Base-by-base conservation (phyloP, 1,284 basidiomycete species). In the Apiotrichum akiyoshidainum region DNA sequence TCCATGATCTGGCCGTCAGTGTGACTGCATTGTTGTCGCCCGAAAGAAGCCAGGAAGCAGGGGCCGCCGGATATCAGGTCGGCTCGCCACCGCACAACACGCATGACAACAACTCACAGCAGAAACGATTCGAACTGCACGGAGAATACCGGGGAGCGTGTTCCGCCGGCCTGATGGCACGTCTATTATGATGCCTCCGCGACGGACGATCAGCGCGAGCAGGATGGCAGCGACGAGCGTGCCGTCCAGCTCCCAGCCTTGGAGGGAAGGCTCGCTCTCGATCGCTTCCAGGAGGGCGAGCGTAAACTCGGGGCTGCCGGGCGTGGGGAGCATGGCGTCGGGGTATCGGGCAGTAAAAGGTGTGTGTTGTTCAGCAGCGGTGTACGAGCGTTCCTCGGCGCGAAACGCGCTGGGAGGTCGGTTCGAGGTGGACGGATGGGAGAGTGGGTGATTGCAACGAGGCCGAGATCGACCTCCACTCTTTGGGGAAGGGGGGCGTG, bases 171-270 rank as follows among this genome's bases (percentile, higher is more conserved):
- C 17, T 33, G 48, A 50, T 8, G 51, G 31, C 1, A 70, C 62
- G 58, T 74, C 74, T 9, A 74, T 34, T 11, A 76, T 65, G 6
- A 72, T 42, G 13, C 72, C 74, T 13, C 74, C 74, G n/a, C 56
- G 56, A 12, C 63, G 55, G 10, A 66, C 68, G 31, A 73, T 63
- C n/a, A 70, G 59, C 1, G 65, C 60, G 21, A 76, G 52, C 2
- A 76, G 56, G 21, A 74, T 19, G 7, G 68, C 57, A n/a, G 70
- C 69, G 49, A 72, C 65, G 6, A 76, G 34, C 3, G 64, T 57
- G 3, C 65, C 61, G 55, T 72, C 66, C 13, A 68, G 57, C 13
- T 42, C 22, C 70, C 70, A 74, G 42, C 63, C 65, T 26, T 31
- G 46, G n/a, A 63, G 58, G 17, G 37, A 14, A 3, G 58, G 54